These are phyloP conservation scores for Nicotiana obtusifolia DNA, from an alignment of 257 asterid species.

Conservation along the genomic window DNA sequence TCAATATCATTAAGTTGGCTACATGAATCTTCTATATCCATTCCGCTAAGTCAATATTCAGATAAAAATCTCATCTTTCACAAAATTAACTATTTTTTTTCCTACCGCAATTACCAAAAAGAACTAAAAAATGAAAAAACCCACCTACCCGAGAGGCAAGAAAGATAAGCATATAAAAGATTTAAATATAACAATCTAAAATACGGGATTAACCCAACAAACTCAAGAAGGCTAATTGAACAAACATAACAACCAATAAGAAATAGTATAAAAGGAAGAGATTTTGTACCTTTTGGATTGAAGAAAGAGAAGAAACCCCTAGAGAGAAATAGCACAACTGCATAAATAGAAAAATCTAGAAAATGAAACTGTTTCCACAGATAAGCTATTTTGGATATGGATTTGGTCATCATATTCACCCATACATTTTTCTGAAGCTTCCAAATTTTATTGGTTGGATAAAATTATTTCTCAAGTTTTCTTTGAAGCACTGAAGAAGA, in stretches of 20 bases:
- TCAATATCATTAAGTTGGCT: not conserved
- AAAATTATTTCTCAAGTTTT: not conserved
- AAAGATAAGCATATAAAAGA: not conserved
- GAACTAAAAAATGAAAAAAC: not conserved
- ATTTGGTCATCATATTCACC: not conserved
- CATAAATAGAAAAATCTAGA: not conserved
- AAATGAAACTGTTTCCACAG: not conserved
- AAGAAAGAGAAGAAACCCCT: not conserved
- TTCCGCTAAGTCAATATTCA: not conserved
- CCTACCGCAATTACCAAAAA: not conserved
- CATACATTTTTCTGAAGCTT: not conserved
- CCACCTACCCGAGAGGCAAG: not conserved
- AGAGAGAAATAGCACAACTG: not conserved
- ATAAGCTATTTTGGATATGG: not conserved
- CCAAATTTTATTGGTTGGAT: not conserved
- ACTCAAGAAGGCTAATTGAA: not conserved
- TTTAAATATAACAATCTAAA: not conserved
- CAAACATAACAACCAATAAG: not conserved
- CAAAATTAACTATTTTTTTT: not conserved
- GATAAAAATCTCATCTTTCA: conserved; percentile 16
- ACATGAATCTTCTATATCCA: not conserved
- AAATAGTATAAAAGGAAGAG: not conserved
- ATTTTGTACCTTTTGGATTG: not conserved
- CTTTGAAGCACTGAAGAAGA: not conserved
- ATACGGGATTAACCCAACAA: not conserved